Percentiles rank a stretch among this genome's conserved stretches.
Conservation (phyloP, 257 asterid species). For the Solanum rostratum region DNA sequence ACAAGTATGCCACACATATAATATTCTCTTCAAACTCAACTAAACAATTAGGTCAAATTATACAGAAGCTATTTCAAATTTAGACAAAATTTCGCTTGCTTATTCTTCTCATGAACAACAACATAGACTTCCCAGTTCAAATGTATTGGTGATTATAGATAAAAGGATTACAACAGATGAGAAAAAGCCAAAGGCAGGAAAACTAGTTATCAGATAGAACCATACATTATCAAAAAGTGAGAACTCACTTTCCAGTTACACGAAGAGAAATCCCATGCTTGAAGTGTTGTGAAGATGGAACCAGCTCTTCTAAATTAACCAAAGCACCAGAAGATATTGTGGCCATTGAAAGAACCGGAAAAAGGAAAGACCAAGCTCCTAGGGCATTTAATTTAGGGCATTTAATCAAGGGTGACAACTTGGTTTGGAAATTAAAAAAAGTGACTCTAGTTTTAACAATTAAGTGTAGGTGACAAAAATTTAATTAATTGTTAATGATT, state of each 20-base stretch:
- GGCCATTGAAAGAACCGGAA: constrained; percentile 21
- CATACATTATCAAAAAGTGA: not conserved
- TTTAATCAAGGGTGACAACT: too few relatives aligned
- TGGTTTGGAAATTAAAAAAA: too few relatives aligned
- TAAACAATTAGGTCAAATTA: not conserved
- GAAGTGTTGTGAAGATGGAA: constrained; percentile 58
- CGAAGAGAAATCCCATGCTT: constrained; percentile 69
- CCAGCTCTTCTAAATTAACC: constrained; percentile 62
- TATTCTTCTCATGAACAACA: not conserved
- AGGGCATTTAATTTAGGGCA: too few relatives aligned
- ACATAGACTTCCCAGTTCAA: not conserved
- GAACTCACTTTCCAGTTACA: constrained; percentile 76
- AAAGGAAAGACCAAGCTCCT: not conserved
- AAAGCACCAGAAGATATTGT: constrained; percentile 43
- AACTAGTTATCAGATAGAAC: not conserved
- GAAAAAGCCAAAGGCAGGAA: not conserved
- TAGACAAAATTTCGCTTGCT: not conserved
- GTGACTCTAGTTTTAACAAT: too few relatives aligned
- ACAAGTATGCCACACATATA: not conserved
- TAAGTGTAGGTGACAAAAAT: too few relatives aligned
- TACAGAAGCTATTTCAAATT: not conserved
- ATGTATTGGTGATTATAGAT: not conserved
- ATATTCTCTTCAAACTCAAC: not conserved
- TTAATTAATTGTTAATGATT: too few relatives aligned
- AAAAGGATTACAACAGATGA: not conserved